Percentiles rank a stretch among this genome's conserved stretches.
phyloP scores from a whole-genome alignment of 345 rosid genomes.

The Passiflora organensis region DNA sequence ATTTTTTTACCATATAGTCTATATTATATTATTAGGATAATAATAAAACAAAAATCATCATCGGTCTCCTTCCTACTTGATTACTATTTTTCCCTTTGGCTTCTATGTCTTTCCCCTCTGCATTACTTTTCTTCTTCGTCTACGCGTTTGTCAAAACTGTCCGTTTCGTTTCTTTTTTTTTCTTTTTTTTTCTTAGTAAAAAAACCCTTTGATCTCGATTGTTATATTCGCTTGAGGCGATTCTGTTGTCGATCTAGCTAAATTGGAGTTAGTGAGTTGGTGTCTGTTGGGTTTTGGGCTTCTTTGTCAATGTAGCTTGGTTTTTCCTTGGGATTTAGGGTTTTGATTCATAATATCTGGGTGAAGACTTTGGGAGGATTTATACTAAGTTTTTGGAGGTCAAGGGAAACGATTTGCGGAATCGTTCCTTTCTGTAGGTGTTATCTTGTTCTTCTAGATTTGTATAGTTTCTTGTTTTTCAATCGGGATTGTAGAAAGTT shows the following conservation, averaged over 20 bases:
- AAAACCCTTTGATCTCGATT: slow-evolving; percentile 3
- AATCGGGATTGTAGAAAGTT: not conserved
- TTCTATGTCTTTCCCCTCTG: not conserved
- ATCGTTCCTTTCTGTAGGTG: not conserved
- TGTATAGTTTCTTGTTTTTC: not conserved
- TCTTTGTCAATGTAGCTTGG: slow-evolving; percentile 29
- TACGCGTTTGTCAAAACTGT: not conserved
- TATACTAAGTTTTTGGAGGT: not conserved
- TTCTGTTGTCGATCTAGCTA: not conserved
- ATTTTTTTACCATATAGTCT: no score
- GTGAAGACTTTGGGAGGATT: slow-evolving; percentile 7
- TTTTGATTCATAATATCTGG: slow-evolving; percentile 8
- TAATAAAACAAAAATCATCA: not conserved
- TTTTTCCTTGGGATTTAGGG: slow-evolving; percentile 15
- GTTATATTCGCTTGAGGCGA: not conserved
- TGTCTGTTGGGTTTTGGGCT: slow-evolving; percentile 7
- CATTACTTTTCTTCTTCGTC: not conserved
- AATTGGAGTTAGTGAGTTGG: not conserved
- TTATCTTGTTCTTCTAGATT: not conserved
- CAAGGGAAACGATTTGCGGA: not conserved
- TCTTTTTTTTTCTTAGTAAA: no score
- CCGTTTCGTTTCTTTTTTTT: not conserved
- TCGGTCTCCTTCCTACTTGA: not conserved
- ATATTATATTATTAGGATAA: no score
- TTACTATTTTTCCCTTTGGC: not conserved